Base-by-base conservation (phyloP, 1,139 yeast genomes). In the Eremothecium sinecaudum region DNA sequence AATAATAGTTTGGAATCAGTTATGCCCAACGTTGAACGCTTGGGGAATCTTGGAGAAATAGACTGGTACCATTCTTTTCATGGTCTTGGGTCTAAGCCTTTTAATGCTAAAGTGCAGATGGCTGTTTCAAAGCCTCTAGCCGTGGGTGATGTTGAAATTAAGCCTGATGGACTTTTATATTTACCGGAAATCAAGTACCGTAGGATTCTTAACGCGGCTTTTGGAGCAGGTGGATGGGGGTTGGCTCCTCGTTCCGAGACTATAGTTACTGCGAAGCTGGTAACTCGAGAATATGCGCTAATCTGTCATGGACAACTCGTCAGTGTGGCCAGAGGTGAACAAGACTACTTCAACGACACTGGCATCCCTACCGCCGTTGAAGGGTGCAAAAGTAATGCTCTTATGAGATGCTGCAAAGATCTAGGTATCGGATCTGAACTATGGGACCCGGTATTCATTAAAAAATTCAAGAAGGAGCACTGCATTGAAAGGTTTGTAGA, bases 201-300 rank as follows among this genome's bases (percentile, higher is more conserved):
- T 43, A 71, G 98, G 31, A 79, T 86, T 21, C 62, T 90, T 47
- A 87, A 87, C 59, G 69, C 69, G 24, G 93, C 97, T 0, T 87
- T 90, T 64, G 98, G 98, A 2, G 96, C 98, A 2, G 98, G 98
- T 16, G 97, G 94, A 1, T 90, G 98, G 98, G 98, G 98, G 0
- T 65, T 90, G 39, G 95, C 93, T 0, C 97, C 98, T 7, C 65
- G 98, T 38, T 79, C 94, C 0, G 92, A 81, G 45, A 79, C 94
- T 0, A 63, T 73, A 35, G 75, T 90, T 18, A 79, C 94, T 1
- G 62, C 66, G 21, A 67, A 63, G 35, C 62, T 74, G 12, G 67
- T 73, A n/a, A 82, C 94, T 6, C 69, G 98, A 41, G 98, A 90
- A 54, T 90, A 83, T 51, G 97, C 87, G 0, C 64, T 90, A 35